Conservation (phyloP, 108 stramenopile species). For the Phaeodactylum tricornutum region DNA sequence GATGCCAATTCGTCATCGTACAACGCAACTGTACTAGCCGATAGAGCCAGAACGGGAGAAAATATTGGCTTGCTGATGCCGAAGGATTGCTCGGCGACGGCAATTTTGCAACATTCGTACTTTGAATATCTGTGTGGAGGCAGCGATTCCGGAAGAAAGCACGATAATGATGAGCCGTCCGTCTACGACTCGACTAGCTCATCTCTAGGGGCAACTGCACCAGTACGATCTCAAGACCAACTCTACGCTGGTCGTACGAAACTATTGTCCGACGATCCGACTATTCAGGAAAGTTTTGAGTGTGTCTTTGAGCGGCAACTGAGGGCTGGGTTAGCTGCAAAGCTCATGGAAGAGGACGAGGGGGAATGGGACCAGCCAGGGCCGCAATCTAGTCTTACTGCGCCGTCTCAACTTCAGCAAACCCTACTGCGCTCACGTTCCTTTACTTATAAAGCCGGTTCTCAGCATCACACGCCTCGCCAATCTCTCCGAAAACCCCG, state of each 20-base stretch:
- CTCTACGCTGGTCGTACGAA: no score
- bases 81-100: slow-evolving; percentile 14
- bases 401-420: slow-evolving; percentile 6
- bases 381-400: background rate
- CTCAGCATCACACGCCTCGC: background rate
- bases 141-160: no score
- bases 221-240: no score
- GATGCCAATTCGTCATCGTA: no score
- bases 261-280: slow-evolving; percentile 41
- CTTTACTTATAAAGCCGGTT: background rate
- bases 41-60: no score
- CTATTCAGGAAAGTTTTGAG: slow-evolving; percentile 49
- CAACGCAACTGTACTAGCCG: no score
- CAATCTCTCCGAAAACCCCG: no score
- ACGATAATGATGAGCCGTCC: no score
- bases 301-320: slow-evolving; percentile 48
- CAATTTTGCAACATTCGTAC: slow-evolving; percentile 27
- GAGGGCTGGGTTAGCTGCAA: slow-evolving; percentile 19
- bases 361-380: slow-evolving; percentile 8
- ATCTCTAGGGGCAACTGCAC: no score
- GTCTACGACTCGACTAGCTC: no score
- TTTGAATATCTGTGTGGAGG: no score
- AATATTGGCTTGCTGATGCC: no score
- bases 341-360: slow-evolving; percentile 20
- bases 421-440: background rate